phyloP scores from a whole-genome alignment of 2,329 filamentous ascomycete species.

The Neonectria hederae region DNA sequence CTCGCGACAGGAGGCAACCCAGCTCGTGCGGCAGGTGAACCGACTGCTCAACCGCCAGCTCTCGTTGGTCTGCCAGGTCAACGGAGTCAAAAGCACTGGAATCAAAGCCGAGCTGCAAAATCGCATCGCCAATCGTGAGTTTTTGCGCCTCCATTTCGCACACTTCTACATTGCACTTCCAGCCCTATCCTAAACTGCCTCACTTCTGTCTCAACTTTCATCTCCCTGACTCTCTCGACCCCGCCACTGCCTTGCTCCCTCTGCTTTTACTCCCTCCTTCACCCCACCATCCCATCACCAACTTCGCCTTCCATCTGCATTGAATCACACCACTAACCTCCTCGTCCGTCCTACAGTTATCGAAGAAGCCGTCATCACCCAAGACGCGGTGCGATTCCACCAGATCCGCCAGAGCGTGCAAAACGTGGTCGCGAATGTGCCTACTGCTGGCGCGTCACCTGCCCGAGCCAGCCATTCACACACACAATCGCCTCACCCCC shows the following conservation, averaged over 20 bases:
- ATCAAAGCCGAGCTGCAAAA: slow-evolving; percentile 85
- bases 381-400: slow-evolving; percentile 53
- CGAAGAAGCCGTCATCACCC: slow-evolving; percentile 48
- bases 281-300: not conserved
- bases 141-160: not conserved
- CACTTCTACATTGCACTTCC: not conserved
- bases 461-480: slow-evolving; percentile 30
- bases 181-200: not conserved
- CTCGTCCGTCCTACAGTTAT: slow-evolving; percentile 49
- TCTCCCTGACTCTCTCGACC: not conserved
- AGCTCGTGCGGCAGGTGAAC: slow-evolving; percentile 57
- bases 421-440: slow-evolving; percentile 46
- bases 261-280: not conserved
- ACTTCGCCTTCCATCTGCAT: not conserved
- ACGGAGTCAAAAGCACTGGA: slow-evolving; percentile 80
- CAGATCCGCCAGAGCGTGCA: slow-evolving; percentile 56
- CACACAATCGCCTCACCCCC: not conserved
- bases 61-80: slow-evolving; percentile 77
- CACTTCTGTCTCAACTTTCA: not conserved
- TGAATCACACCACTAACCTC: slow-evolving; percentile 12
- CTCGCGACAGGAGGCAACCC: slow-evolving; percentile 54
- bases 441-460: slow-evolving; percentile 31
- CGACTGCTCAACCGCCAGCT: slow-evolving; percentile 70
- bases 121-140: slow-evolving; percentile 82
- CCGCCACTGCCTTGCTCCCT: not conserved